Percentiles rank a stretch among this genome's conserved stretches.
Conservation (phyloP, 371 early-diverging fungal species). For the Mortierella sp. region DNA sequence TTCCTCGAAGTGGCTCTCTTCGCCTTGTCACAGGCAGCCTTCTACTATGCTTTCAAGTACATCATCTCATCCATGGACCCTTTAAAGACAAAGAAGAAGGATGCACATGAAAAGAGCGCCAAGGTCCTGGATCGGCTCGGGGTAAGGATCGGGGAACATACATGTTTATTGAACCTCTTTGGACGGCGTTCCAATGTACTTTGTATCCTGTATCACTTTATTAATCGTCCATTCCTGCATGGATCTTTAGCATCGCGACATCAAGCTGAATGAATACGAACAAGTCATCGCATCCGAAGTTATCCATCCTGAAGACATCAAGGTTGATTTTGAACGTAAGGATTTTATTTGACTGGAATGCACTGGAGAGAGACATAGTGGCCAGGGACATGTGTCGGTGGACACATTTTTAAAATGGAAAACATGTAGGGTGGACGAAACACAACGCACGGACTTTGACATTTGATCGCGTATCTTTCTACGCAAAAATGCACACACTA, state of each 20-base stretch:
- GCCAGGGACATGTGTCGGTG: too few relatives aligned
- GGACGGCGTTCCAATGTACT: background rate
- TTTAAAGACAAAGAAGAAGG: conserved; percentile 74
- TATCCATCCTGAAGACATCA: conserved; percentile 91
- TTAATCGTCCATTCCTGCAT: too few relatives aligned
- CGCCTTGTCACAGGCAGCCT: conserved; percentile 84
- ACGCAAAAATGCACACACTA: too few relatives aligned
- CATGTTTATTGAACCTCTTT: too few relatives aligned
- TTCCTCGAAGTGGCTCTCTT: conserved; percentile 71
- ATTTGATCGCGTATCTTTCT: too few relatives aligned
- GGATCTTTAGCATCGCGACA: conserved; percentile 72
- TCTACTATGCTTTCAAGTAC: conserved; percentile 89
- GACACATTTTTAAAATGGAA: too few relatives aligned
- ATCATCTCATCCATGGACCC: conserved; percentile 82
- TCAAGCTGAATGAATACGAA: conserved; percentile 92
- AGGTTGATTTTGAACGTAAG: conserved; percentile 84
- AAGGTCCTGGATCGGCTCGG: conserved; percentile 81
- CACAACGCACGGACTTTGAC: too few relatives aligned
- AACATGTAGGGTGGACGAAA: too few relatives aligned
- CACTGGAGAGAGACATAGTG: background rate
- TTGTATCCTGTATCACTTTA: background rate
- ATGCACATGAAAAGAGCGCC: conserved; percentile 76
- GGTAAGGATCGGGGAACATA: conserved; percentile 56
- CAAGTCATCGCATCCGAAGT: conserved; percentile 94
- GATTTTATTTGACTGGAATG: background rate